phyloP scores from a whole-genome alignment of 176 grass and related monocot genomes.

The Lolium multiflorum region DNA sequence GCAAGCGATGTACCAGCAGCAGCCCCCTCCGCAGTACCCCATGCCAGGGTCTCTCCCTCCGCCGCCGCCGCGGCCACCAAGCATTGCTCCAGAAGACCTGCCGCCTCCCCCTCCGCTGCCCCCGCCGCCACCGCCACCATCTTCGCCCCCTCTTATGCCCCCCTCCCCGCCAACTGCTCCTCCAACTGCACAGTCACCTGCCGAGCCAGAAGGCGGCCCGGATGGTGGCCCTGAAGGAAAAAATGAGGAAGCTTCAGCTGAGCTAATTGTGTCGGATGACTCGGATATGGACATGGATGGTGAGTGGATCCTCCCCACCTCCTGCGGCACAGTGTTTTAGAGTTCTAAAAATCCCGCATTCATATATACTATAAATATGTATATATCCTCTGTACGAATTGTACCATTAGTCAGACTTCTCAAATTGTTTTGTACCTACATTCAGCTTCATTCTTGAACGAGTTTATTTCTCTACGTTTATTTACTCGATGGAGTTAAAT shows the following conservation, averaged over 20 bases:
- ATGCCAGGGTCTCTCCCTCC: constrained; percentile 48
- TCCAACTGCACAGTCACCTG: constrained; percentile 27
- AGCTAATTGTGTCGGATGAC: constrained; percentile 71
- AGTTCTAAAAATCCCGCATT: neutral
- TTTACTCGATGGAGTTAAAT: constrained; percentile 51
- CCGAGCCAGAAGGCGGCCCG: constrained; percentile 12
- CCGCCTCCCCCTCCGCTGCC: constrained; percentile 55
- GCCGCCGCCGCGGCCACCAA: constrained; percentile 31
- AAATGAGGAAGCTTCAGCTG: constrained; percentile 42
- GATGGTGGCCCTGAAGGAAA: constrained; percentile 27
- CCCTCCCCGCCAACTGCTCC: constrained; percentile 24
- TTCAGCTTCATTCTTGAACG: constrained; percentile 42
- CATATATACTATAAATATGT: constrained; percentile 16
- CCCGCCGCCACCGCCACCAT: constrained; percentile 32
- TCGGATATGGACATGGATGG: constrained; percentile 99
- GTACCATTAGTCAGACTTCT: constrained; percentile 24
- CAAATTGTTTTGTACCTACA: constrained; percentile 17
- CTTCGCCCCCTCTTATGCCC: constrained; percentile 46
- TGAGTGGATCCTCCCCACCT: constrained; percentile 35
- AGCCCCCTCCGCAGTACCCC: constrained; percentile 45
- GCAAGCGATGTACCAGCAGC: constrained; percentile 51
- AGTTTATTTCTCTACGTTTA: constrained; percentile 46
- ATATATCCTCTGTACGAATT: neutral
- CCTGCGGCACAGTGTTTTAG: constrained; percentile 7
- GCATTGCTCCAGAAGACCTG: constrained; percentile 29